phyloP scores from a whole-genome alignment of 345 rosid species.

The Combretum micranthum region DNA sequence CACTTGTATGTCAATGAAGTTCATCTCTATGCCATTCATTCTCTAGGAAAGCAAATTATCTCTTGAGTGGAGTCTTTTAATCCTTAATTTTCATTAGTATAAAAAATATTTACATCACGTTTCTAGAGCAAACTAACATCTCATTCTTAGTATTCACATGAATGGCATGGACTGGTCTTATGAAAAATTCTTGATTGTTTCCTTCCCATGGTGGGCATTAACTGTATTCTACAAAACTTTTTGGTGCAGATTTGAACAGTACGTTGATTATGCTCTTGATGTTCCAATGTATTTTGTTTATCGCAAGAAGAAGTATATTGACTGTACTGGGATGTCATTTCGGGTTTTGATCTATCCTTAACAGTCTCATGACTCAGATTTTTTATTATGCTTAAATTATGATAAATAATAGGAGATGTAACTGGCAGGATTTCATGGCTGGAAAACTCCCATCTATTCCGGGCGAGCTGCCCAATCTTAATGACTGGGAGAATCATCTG shows the following conservation, averaged over 20 bases:
- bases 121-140: too few relatives aligned
- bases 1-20: background rate
- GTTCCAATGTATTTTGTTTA: constrained; percentile 99
- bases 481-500: constrained; percentile 97
- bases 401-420: background rate
- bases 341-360: constrained; percentile 67
- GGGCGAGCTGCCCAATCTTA: constrained; percentile 85
- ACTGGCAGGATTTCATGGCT: constrained; percentile 80
- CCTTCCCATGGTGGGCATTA: background rate
- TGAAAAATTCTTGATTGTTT: background rate
- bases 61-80: too few relatives aligned
- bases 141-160: too few relatives aligned
- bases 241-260: constrained; percentile 86
- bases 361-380: constrained; percentile 24
- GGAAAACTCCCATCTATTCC: constrained; percentile 94
- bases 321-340: constrained; percentile 94
- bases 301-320: constrained; percentile 71
- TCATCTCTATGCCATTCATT: background rate
- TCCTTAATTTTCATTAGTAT: too few relatives aligned
- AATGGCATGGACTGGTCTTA: too few relatives aligned
- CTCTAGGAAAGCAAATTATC: too few relatives aligned
- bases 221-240: constrained; percentile 3
- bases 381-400: constrained; percentile 1
- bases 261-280: constrained; percentile 98
- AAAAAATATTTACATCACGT: too few relatives aligned